phyloP scores from a whole-genome alignment of 2,329 filamentous ascomycete species.

The Alternaria sp. region DNA sequence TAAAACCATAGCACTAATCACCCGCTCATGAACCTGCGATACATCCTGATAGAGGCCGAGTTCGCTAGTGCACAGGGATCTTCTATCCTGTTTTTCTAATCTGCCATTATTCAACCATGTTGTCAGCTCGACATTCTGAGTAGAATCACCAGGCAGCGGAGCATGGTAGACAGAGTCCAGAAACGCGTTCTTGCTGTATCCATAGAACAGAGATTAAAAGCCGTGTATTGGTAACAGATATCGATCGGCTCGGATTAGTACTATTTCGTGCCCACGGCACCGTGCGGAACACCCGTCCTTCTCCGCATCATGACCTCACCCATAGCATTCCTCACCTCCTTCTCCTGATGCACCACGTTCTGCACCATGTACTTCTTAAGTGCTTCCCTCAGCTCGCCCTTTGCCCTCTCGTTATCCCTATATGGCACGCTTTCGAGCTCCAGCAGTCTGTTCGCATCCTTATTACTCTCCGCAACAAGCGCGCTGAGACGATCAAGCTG shows the following conservation, averaged over 20 bases:
- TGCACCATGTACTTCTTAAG: slow-evolving; percentile 88
- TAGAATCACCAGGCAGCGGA: neutral
- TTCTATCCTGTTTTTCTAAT: neutral
- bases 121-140: neutral
- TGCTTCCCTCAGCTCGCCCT: slow-evolving; percentile 67
- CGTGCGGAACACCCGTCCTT: slow-evolving; percentile 67
- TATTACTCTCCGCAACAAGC: slow-evolving; percentile 65
- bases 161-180: neutral
- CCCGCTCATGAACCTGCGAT: neutral
- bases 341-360: slow-evolving; percentile 75
- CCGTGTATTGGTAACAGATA: neutral
- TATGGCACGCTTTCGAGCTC: slow-evolving; percentile 84
- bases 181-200: neutral
- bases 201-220: neutral
- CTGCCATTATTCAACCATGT: neutral
- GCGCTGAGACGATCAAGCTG: slow-evolving; percentile 72
- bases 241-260: neutral
- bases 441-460: slow-evolving; percentile 73
- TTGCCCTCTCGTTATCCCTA: slow-evolving; percentile 70
- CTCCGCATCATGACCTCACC: slow-evolving; percentile 69
- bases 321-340: slow-evolving; percentile 82
- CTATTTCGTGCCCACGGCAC: slow-evolving; percentile 52
- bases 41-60: neutral
- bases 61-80: neutral
- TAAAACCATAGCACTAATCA: neutral